These are phyloP conservation scores for Pseudopyricularia javanii DNA, from an alignment of 2,329 filamentous ascomycete genomes.

Conservation along the genomic window DNA sequence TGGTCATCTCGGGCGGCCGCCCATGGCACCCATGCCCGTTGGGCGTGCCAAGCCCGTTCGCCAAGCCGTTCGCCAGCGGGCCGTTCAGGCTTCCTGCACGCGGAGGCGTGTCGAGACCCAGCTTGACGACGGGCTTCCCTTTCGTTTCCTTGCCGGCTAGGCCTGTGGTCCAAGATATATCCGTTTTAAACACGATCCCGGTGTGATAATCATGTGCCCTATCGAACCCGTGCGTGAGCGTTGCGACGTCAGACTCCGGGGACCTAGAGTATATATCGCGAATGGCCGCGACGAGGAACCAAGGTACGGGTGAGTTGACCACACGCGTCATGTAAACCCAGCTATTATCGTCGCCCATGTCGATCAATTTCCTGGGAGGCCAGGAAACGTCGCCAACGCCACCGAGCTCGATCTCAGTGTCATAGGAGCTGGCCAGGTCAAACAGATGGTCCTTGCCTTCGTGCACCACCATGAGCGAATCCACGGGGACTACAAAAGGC, in stretches of 20 bases:
- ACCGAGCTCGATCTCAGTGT: constrained; percentile 38
- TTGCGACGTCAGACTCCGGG: constrained; percentile 16
- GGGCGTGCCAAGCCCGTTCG: constrained; percentile 7
- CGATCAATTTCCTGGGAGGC: constrained; percentile 35
- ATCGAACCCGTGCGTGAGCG: constrained; percentile 21
- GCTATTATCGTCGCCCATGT: constrained; percentile 13
- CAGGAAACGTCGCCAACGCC: constrained; percentile 34
- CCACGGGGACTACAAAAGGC: constrained; percentile 39
- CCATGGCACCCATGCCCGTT: constrained; percentile 8
- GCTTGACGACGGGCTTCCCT: not conserved
- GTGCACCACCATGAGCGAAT: constrained; percentile 36
- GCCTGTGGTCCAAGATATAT: constrained; percentile 32
- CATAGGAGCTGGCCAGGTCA: constrained; percentile 36
- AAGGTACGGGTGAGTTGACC: no score
- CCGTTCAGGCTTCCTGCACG: not conserved
- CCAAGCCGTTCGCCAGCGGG: constrained; percentile 14
- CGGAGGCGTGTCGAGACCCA: not conserved
- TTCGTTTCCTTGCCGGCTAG: constrained; percentile 19
- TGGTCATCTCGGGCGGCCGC: not conserved
- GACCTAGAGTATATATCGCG: constrained; percentile 26
- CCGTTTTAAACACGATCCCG: constrained; percentile 34
- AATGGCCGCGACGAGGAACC: constrained; percentile 28
- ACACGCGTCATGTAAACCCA: no score
- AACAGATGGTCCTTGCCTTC: constrained; percentile 30
- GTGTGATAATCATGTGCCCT: constrained; percentile 17